A percentile compares a stretch with the other conserved stretches of the same genome.
Evolutionary conservation across 345 rosid genomes (phyloP).

Genomic region (Rhodamnia argentea): DNA sequence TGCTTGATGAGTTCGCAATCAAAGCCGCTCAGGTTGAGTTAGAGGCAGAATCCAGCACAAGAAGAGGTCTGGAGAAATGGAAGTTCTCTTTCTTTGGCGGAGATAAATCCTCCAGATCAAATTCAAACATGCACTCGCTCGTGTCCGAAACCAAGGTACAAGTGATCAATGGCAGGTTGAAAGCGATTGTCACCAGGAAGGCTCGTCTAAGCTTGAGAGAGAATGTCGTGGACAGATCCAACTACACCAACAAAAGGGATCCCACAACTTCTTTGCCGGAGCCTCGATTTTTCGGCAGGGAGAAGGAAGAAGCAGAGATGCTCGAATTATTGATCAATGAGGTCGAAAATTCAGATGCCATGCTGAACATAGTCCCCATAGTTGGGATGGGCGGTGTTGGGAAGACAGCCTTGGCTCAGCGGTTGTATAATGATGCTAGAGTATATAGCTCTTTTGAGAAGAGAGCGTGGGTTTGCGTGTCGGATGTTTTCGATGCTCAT

Average conservation of each 20-base stretch:
- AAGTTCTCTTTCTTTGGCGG: neutral
- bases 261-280: neutral
- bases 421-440: rapidly evolving
- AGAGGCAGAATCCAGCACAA: neutral
- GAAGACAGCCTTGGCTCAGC: neutral
- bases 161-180: neutral
- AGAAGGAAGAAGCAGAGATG: neutral
- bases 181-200: neutral
- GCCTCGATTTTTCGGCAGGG: neutral
- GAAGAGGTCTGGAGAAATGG: neutral
- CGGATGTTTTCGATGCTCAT: neutral
- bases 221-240: neutral
- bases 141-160: neutral
- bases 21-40: neutral
- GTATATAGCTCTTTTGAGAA: neutral
- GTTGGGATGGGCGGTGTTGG: neutral
- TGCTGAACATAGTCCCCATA: neutral
- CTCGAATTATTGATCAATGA: neutral
- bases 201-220: neutral
- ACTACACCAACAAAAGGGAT: neutral
- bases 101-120: neutral
- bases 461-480: neutral
- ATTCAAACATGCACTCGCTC: neutral
- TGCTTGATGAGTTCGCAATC: no score
- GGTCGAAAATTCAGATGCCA: rapidly evolving